Percentiles rank a stretch among this genome's conserved stretches.
Evolutionary conservation across 768 basidiomycete species (phyloP).

Genomic region (Pilatotrama ljubarskyi): DNA sequence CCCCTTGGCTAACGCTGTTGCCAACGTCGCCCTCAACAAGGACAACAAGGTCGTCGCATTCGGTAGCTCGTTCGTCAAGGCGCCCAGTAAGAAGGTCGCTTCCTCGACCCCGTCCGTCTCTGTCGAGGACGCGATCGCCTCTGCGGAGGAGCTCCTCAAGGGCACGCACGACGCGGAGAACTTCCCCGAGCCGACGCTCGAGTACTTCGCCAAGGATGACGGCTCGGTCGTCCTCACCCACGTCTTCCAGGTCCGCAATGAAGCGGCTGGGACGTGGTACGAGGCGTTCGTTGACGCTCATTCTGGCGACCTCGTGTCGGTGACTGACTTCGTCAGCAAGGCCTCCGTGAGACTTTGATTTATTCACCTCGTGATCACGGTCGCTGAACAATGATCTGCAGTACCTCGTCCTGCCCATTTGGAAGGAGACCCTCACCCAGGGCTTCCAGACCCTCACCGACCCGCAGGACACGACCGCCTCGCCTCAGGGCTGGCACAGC

Average conservation of each 20-base stretch:
- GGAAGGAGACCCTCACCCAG: constrained; percentile 49
- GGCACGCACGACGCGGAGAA: constrained; percentile 40
- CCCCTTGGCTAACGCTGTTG: constrained; percentile 42
- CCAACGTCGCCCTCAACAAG: constrained; percentile 45
- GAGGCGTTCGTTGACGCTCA: constrained; percentile 62
- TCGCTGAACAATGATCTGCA: constrained; percentile 12
- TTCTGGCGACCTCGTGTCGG: constrained; percentile 48
- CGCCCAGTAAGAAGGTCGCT: constrained; percentile 24
- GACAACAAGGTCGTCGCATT: constrained; percentile 45
- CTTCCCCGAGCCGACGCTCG: constrained; percentile 37
- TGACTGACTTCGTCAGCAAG: constrained; percentile 52
- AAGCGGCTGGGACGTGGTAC: constrained; percentile 46
- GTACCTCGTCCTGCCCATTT: constrained; percentile 52
- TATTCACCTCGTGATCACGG: not conserved
- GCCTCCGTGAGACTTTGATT: constrained; percentile 38
- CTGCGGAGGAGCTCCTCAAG: constrained; percentile 39
- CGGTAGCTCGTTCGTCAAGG: constrained; percentile 47
- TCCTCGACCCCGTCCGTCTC: constrained; percentile 40
- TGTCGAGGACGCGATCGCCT: constrained; percentile 37
- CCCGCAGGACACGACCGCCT: constrained; percentile 54
- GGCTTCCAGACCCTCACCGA: constrained; percentile 51
- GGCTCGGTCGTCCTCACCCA: constrained; percentile 41
- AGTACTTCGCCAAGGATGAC: constrained; percentile 44
- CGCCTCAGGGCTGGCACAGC: constrained; percentile 58
- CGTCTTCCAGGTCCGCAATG: constrained; percentile 44